Base-by-base conservation (phyloP, 2,329 filamentous ascomycete genomes). In the Phialophora chinensis region DNA sequence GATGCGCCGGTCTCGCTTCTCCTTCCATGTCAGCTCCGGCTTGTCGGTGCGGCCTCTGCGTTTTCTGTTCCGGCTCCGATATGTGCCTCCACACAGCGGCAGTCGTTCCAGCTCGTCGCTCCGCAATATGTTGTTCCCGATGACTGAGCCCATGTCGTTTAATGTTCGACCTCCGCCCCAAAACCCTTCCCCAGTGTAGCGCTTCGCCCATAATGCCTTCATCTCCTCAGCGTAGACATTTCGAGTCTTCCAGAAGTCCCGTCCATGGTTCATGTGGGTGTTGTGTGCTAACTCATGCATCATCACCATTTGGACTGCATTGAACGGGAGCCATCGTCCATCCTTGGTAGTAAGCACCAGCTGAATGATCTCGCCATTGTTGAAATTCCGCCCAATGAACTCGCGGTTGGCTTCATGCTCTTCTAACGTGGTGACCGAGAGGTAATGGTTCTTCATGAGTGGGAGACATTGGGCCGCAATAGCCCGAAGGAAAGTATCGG, bases 281-380 rank as follows among this genome's bases (percentile, higher is more conserved):
- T 91, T 93, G 77, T 96, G 92, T 2, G 92, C 92, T 33, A 96
- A 82, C 74, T 95, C 91, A 76, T 96, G 92, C 87, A 96, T 93
- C 92, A 96, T 96, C 71, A 96, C 91, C 91, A 95, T 94, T 78
- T 95, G 91, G 17, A 96, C 91, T 74, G 93, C 92, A 68, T 87
- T 83, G 74, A 95, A 93, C 0, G 91, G 90, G 25, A 96, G 81
- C 92, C 92, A 96, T 66, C 77, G 72, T 7, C 82, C 83, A 81
- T 85, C 29, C 87, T 86, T 0, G 84, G 85, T 4, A 72, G 89
- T 90, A 29, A 96, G 84, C 1, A 96, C 92, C 1, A 96, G 84
- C 78, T 96, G 92, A 59, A 96, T 87, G 42, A 94, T 89, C 76
- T 96, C 92, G 38, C 92, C 93, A 7, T 90, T 90, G 72, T 96